Percentiles rank a stretch among this genome's conserved stretches.
These are phyloP conservation scores for Fusarium sp. DNA, from an alignment of 2,329 filamentous ascomycete species.

Conservation along the genomic window DNA sequence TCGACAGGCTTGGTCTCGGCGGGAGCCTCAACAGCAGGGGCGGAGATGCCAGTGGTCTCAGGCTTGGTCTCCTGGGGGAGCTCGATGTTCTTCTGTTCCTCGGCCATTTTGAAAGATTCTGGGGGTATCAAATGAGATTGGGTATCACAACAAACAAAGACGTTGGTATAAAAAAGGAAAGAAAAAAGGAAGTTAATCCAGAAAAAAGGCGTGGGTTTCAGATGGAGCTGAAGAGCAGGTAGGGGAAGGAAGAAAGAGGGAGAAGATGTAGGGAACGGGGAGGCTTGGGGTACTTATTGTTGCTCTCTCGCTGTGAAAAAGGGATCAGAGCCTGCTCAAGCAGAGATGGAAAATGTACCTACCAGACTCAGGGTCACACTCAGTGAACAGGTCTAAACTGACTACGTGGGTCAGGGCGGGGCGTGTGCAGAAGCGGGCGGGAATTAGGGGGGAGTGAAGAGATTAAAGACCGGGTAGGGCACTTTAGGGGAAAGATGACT, in stretches of 20 bases:
- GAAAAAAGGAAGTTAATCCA: conserved; percentile 52
- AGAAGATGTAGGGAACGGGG: conserved; percentile 45
- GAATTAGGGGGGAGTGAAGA: conserved; percentile 37
- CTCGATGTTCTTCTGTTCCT: conserved; percentile 76
- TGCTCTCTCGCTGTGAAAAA: conserved; percentile 25
- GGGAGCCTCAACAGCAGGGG: conserved; percentile 49
- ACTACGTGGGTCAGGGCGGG: conserved; percentile 29
- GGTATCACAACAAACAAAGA: conserved; percentile 65
- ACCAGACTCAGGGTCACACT: conserved; percentile 17
- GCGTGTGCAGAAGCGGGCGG: conserved; percentile 33
- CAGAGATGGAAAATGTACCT: not conserved
- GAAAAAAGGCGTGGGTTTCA: conserved; percentile 48
- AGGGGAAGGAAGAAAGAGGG: conserved; percentile 50
- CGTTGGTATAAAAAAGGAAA: conserved; percentile 54
- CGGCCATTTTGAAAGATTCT: conserved; percentile 72
- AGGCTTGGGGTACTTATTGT: conserved; percentile 57
- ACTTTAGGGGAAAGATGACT: conserved; percentile 6
- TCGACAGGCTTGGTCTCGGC: conserved; percentile 54
- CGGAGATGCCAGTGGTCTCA: conserved; percentile 49
- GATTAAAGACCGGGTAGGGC: conserved; percentile 25
- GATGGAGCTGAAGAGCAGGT: conserved; percentile 49
- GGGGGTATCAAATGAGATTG: conserved; percentile 56
- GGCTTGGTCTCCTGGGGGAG: conserved; percentile 64
- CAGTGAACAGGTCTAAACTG: conserved; percentile 23
- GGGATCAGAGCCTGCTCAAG: conserved; percentile 13